Percentiles rank a stretch among this genome's conserved stretches.
Conservation (phyloP, 257 asterid genomes). For the Petunia secreta region DNA sequence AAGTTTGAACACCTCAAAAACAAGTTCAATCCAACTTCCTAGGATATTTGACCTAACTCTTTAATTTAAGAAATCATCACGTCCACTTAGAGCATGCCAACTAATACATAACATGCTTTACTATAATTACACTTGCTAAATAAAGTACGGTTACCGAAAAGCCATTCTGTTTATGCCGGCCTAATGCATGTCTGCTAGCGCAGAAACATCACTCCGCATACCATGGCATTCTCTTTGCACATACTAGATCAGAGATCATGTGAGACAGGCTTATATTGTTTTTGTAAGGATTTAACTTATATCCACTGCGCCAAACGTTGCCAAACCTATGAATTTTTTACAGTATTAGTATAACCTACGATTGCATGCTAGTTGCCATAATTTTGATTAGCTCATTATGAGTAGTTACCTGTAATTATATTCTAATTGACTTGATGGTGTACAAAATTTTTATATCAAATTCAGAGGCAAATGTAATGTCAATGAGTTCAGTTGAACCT, state of each 20-base stretch:
- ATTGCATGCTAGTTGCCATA: too few species aligned
- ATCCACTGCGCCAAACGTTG: background rate
- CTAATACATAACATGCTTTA: background rate
- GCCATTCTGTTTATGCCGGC: background rate
- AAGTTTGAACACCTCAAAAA: background rate
- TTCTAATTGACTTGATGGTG: too few species aligned
- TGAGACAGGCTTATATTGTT: background rate
- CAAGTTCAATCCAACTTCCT: background rate
- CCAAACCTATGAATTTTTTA: too few species aligned
- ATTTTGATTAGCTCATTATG: too few species aligned
- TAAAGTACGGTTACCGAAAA: background rate
- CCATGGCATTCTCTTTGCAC: background rate
- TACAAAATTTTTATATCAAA: too few species aligned
- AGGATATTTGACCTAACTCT: background rate
- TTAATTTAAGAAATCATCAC: background rate
- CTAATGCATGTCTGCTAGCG: background rate
- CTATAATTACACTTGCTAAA: background rate
- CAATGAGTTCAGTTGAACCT: too few species aligned
- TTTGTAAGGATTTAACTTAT: background rate
- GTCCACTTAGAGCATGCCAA: background rate
- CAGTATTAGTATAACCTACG: too few species aligned
- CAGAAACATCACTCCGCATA: conserved; percentile 4
- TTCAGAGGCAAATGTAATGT: too few species aligned
- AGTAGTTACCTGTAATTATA: too few species aligned
- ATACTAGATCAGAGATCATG: background rate